Conservation (phyloP, 305 asterid genomes). For the Galium porrigens region DNA sequence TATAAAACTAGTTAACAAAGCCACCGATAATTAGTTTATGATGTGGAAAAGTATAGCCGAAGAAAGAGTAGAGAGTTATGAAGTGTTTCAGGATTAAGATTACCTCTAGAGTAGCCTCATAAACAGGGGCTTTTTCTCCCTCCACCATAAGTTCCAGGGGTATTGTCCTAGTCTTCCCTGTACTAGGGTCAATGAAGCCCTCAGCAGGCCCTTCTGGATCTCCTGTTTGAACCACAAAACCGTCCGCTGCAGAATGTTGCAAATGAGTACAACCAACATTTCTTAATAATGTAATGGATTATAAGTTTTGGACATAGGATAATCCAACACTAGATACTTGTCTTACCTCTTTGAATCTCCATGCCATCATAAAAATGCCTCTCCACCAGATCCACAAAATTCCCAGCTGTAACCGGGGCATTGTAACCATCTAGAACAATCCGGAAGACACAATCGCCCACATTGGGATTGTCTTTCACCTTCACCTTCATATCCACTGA, state of each 20-base stretch:
- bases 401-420: conserved; percentile 94
- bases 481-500: conserved; percentile 94
- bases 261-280: conserved; percentile 16
- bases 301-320: conserved; percentile 2
- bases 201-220: conserved; percentile 99
- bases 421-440: conserved; percentile 90
- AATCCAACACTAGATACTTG: conserved; percentile 6
- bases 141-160: conserved; percentile 80
- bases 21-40: background rate
- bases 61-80: background rate
- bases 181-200: conserved; percentile 91
- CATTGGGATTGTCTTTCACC: conserved; percentile 79
- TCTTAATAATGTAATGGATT: background rate
- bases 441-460: conserved; percentile 59
- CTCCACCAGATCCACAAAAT: conserved; percentile 73
- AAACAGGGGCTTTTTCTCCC: conserved; percentile 84
- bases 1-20: background rate
- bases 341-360: conserved; percentile 92
- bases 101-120: conserved; percentile 87
- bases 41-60: background rate
- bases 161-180: conserved; percentile 66
- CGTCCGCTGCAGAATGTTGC: conserved; percentile 64
- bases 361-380: conserved; percentile 96
- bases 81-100: conserved; percentile 17
- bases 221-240: conserved; percentile 96